A percentile compares a stretch with the other conserved stretches of the same genome.
phyloP scores from a whole-genome alignment of 208 protist species.

The Paratrypanosoma confusum region DNA sequence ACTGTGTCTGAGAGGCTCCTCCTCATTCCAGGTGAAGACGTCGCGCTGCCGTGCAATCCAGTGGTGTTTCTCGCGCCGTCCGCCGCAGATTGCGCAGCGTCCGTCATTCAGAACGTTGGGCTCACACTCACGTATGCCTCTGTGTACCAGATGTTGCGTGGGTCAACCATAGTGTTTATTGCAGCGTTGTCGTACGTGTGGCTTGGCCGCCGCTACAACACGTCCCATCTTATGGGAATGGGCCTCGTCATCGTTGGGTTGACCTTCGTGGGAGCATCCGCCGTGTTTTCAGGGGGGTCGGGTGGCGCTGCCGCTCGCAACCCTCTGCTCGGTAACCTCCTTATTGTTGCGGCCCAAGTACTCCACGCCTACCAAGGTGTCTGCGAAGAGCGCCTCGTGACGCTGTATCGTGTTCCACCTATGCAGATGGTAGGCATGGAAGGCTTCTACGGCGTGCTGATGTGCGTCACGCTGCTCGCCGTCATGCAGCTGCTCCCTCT shows the following conservation, averaged over 20 bases:
- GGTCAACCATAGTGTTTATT: conserved; percentile 82
- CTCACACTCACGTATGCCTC: conserved; percentile 80
- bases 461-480: conserved; percentile 53
- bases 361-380: conserved; percentile 86
- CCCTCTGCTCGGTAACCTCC: conserved; percentile 52
- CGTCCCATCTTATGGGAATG: conserved; percentile 62
- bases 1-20: background rate
- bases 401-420: conserved; percentile 52
- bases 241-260: conserved; percentile 39
- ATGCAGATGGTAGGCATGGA: conserved; percentile 86
- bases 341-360: conserved; percentile 79
- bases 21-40: conserved; percentile 21
- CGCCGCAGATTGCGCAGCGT: conserved; percentile 72
- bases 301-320: conserved; percentile 1
- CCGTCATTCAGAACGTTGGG: conserved; percentile 78
- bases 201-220: conserved; percentile 45
- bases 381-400: conserved; percentile 74
- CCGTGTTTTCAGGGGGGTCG: conserved; percentile 13
- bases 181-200: conserved; percentile 76
- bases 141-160: conserved; percentile 90
- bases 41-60: conserved; percentile 35
- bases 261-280: conserved; percentile 55
- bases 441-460: conserved; percentile 74
- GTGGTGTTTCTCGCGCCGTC: conserved; percentile 48
- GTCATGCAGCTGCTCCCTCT: conserved; percentile 38